Percentiles rank a stretch among this genome's conserved stretches.
Conservation (phyloP, 73 alveolate species). For the Paramecium octaurelia region DNA sequence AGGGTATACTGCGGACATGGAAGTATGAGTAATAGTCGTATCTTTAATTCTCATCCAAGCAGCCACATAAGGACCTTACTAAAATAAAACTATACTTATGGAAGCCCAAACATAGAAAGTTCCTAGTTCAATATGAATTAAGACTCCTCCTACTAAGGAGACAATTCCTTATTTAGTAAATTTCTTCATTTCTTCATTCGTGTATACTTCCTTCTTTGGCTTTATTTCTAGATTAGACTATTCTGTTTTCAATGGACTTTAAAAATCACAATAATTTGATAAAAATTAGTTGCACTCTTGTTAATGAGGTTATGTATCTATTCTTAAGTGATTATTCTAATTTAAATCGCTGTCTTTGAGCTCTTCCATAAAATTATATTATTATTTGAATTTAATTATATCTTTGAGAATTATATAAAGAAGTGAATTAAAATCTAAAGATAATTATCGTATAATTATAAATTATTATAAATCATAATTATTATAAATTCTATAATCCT, state of each 20-base stretch:
- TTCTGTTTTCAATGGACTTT: background rate
- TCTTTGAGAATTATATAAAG: background rate
- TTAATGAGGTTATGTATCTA: background rate
- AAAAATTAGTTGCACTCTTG: background rate
- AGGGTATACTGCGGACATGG: background rate
- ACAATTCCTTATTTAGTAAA: background rate
- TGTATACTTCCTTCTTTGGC: background rate
- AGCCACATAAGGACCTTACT: constrained; percentile 36
- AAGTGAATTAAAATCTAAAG: background rate
- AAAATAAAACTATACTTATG: background rate
- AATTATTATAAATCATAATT: no score
- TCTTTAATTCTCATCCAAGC: background rate
- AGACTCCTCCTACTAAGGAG: background rate
- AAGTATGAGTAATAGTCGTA: background rate
- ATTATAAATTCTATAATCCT: background rate
- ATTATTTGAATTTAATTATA: background rate
- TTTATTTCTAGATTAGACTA: no score
- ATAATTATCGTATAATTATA: no score
- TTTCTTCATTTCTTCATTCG: background rate
- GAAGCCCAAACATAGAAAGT: background rate
- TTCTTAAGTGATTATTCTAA: background rate
- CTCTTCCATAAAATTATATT: background rate
- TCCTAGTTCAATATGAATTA: background rate
- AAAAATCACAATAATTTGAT: background rate
- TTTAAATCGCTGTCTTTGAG: background rate